A percentile compares a stretch with the other conserved stretches of the same genome.
Evolutionary conservation across 1,139 yeast species (phyloP).

Genomic region (Citeromyces siamensis): DNA sequence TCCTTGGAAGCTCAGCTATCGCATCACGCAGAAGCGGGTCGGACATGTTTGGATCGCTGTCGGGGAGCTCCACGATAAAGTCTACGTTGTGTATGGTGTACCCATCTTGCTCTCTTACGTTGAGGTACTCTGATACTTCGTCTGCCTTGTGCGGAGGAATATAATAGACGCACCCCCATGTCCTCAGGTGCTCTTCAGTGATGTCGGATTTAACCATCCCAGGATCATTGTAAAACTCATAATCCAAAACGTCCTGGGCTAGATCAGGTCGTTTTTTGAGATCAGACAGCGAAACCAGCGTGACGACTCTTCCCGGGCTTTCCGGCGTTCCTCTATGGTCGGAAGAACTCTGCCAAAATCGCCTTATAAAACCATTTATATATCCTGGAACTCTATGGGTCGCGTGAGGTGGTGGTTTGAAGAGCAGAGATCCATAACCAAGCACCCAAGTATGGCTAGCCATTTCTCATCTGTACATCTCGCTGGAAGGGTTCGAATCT

Average conservation of each 20-base stretch:
- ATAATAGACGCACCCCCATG: conserved; percentile 79
- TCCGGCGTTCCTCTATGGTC: conserved; percentile 90
- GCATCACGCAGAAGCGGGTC: conserved; percentile 14
- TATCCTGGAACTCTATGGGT: conserved; percentile 59
- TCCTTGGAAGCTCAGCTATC: conserved; percentile 18
- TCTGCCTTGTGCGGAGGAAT: conserved; percentile 55
- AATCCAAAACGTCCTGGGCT: conserved; percentile 30
- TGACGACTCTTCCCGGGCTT: conserved; percentile 79
- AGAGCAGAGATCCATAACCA: conserved; percentile 85
- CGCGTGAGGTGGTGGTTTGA: conserved; percentile 80
- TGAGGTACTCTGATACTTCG: conserved; percentile 56
- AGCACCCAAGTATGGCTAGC: no score
- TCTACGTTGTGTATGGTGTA: conserved; percentile 62
- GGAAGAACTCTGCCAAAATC: conserved; percentile 87
- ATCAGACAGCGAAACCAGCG: conserved; percentile 50
- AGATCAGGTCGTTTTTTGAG: conserved; percentile 28
- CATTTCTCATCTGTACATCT: no score
- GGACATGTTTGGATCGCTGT: conserved; percentile 15
- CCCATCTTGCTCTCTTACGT: conserved; percentile 82
- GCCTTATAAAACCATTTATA: conserved; percentile 60
- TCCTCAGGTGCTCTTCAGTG: conserved; percentile 34
- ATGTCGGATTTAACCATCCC: conserved; percentile 14
- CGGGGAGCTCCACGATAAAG: conserved; percentile 33
- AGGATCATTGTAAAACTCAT: conserved; percentile 20
- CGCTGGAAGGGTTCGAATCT: no score